These are phyloP conservation scores for Erigeron canadensis DNA, from an alignment of 129 eudicot species.

Conservation along the genomic window DNA sequence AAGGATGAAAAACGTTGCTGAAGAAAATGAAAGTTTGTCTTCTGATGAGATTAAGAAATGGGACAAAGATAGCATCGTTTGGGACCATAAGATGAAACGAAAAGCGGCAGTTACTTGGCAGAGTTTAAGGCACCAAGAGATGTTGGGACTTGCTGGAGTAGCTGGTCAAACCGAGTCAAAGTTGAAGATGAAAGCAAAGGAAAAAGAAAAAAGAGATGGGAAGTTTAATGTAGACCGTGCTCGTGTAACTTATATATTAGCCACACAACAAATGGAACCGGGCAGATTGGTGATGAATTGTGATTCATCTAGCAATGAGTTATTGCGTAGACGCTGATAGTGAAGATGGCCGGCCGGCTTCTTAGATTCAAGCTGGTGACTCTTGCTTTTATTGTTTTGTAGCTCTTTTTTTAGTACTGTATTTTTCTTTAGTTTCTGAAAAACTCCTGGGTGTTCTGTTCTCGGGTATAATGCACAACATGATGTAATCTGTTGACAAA, in stretches of 20 bases:
- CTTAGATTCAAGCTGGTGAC: slow-evolving; percentile 18
- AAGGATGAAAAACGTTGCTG: slow-evolving; percentile 28
- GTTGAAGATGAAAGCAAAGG: slow-evolving; percentile 23
- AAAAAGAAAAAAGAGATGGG: slow-evolving; percentile 27
- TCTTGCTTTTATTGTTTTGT: slow-evolving; percentile 19
- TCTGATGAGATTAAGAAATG: slow-evolving; percentile 41
- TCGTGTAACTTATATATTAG: slow-evolving; percentile 53
- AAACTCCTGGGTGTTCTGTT: neutral
- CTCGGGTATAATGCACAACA: slow-evolving; percentile 21
- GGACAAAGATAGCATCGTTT: slow-evolving; percentile 39
- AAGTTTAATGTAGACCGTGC: slow-evolving; percentile 33
- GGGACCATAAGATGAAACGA: slow-evolving; percentile 53
- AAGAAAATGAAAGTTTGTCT: slow-evolving; percentile 24
- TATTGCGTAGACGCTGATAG: neutral
- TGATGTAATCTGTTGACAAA: slow-evolving; percentile 18
- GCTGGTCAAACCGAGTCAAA: slow-evolving; percentile 20
- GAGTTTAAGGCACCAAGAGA: slow-evolving; percentile 24
- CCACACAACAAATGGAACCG: slow-evolving; percentile 46
- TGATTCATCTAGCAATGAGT: slow-evolving; percentile 26
- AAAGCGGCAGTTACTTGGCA: slow-evolving; percentile 53
- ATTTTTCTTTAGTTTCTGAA: slow-evolving; percentile 15
- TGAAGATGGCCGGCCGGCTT: slow-evolving; percentile 14
- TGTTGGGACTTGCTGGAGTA: slow-evolving; percentile 25
- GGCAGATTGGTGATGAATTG: slow-evolving; percentile 64
- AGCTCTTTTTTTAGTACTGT: slow-evolving; percentile 5